Percentiles rank a stretch among this genome's conserved stretches.
Evolutionary conservation across 2,329 filamentous ascomycete genomes (phyloP).

Genomic region (Sphaerulina populicola): DNA sequence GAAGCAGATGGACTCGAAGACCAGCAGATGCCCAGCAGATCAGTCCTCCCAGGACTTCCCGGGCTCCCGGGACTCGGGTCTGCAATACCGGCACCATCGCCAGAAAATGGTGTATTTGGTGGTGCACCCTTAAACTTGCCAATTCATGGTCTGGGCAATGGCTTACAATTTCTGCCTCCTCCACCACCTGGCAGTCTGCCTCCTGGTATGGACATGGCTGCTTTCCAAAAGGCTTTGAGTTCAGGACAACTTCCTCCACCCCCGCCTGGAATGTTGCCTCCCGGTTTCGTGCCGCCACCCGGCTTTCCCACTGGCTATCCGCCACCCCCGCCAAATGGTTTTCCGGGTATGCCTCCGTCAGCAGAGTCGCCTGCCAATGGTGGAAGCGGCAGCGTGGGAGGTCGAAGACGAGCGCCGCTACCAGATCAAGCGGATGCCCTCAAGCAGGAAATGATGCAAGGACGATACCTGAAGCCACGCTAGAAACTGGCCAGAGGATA

Average conservation of each 20-base stretch:
- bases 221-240: slow-evolving; percentile 28
- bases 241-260: slow-evolving; percentile 25
- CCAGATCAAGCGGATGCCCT: slow-evolving; percentile 79
- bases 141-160: slow-evolving; percentile 17
- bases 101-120: slow-evolving; percentile 21
- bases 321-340: slow-evolving; percentile 24
- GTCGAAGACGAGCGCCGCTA: slow-evolving; percentile 57
- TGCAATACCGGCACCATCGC: slow-evolving; percentile 12
- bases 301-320: slow-evolving; percentile 23
- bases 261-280: slow-evolving; percentile 25
- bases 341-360: slow-evolving; percentile 28
- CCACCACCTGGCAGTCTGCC: slow-evolving; percentile 19
- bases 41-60: slow-evolving; percentile 53
- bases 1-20: slow-evolving; percentile 88
- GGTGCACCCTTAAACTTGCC: slow-evolving; percentile 27
- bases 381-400: slow-evolving; percentile 14
- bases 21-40: slow-evolving; percentile 65
- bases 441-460: slow-evolving; percentile 62
- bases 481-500: background rate
- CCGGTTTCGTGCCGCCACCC: slow-evolving; percentile 22
- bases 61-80: slow-evolving; percentile 26
- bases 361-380: slow-evolving; percentile 4
- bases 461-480: slow-evolving; percentile 40
- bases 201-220: slow-evolving; percentile 29
- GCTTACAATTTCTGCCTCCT: slow-evolving; percentile 20